Base-by-base conservation (phyloP, 768 basidiomycete species). In the Boletus fagicola region DNA sequence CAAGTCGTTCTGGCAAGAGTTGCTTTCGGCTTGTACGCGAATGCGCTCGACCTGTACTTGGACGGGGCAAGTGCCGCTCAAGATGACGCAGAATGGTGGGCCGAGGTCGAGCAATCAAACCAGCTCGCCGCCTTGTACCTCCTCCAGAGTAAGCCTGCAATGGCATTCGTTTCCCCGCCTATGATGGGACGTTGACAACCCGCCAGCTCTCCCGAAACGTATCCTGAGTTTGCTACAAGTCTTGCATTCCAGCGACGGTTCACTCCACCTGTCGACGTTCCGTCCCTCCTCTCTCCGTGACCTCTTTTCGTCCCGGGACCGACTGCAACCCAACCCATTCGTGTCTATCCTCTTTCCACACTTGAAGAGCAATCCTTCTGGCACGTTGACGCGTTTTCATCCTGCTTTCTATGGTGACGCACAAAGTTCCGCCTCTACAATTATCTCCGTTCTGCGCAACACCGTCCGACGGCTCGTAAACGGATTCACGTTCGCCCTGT, bases 21-120 rank as follows among this genome's bases (percentile, higher is more conserved):
- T 5, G 72, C 82, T 0, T 76, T 84, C 5, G 79, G 78, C 9
- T 58, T 90, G 16, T 93, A 92, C 65, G 75, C 83, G 6, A 80
- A 87, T 53, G 79, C 84, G 1, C 72, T 94, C 64, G 82, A 91
- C 59, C 65, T 76, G 22, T 83, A 85, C 56, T 70, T 96, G 57
- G 66, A 76, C 11, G 84, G 91, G 65, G 90, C 94, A 1, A 76
- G 82, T 10, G 70, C 83, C 35, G 83, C 86, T 13, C 92, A 94
- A 63, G 72, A 78, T 8, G 91, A 94, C 64, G 84, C 90, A 20
- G 83, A 89, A 45, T 97, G 90, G 88, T 98, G 94, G 94, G 78
- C 80, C 16, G 80, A 84, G 30, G 69, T 89, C 42, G 85, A 87
- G 60, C 78, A 83, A 33, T 92, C 88, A 4, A 66, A 76, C 28